A percentile compares a stretch with the other conserved stretches of the same genome.
Evolutionary conservation across 345 rosid genomes (phyloP).

Genomic region (Rhodamnia argentea): DNA sequence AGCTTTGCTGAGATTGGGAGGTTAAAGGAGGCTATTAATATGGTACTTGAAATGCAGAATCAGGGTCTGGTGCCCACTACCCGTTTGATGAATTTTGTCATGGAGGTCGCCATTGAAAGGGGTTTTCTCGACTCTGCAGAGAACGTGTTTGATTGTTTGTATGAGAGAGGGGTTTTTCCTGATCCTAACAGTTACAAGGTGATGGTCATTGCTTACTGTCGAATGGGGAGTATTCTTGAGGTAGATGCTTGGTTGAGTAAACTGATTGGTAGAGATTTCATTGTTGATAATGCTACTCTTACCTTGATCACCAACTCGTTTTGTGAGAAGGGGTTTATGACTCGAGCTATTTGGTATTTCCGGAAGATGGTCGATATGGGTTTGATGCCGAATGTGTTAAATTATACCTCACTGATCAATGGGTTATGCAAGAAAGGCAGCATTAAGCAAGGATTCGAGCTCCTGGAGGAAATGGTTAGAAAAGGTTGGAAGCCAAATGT

Average conservation of each 20-base stretch:
- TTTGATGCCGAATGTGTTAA: constrained; percentile 64
- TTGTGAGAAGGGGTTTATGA: constrained; percentile 49
- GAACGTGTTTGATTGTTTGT: constrained; percentile 74
- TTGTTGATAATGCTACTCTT: constrained; percentile 61
- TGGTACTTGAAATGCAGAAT: constrained; percentile 70
- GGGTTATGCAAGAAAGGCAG: constrained; percentile 77
- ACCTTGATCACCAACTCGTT: constrained; percentile 47
- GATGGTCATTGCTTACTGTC: constrained; percentile 55
- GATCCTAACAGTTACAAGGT: constrained; percentile 47
- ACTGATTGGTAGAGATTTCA: constrained; percentile 53
- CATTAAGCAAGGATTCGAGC: constrained; percentile 79
- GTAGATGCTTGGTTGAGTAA: constrained; percentile 61
- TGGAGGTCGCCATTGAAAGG: constrained; percentile 25
- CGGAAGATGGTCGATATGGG: constrained; percentile 52
- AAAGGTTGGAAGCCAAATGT: constrained; percentile 78
- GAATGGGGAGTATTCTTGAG: constrained; percentile 45
- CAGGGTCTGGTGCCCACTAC: constrained; percentile 45
- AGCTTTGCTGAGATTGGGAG: constrained; percentile 68
- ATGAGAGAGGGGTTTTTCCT: constrained; percentile 47
- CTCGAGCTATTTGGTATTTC: constrained; percentile 57
- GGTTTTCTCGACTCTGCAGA: constrained; percentile 51
- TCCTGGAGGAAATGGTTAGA: constrained; percentile 78
- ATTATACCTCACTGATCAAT: constrained; percentile 65
- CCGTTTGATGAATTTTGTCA: constrained; percentile 35
- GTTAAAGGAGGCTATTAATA: constrained; percentile 50